phyloP scores from a whole-genome alignment of 192 early-diverging fungal genomes.

The Oehlia diaphana region DNA sequence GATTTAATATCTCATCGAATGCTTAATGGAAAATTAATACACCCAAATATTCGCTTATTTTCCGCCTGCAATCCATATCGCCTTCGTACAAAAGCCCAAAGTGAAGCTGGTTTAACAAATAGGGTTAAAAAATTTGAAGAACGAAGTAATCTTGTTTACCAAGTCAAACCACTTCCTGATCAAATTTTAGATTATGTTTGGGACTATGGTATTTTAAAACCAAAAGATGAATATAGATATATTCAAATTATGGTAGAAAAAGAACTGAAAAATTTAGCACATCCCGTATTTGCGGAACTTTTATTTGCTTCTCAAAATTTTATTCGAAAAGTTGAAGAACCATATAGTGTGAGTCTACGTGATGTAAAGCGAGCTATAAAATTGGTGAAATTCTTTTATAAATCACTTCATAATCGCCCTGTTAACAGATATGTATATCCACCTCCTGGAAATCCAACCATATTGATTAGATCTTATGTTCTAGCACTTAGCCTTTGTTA shows the following conservation, averaged over 20 bases:
- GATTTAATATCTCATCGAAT: background rate
- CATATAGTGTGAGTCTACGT: conserved; percentile 22
- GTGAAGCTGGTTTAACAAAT: background rate
- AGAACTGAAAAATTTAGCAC: background rate
- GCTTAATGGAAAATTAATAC: background rate
- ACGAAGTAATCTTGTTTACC: no score
- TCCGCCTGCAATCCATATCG: background rate
- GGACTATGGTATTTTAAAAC: background rate
- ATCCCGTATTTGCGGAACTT: background rate
- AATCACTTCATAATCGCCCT: background rate
- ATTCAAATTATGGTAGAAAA: background rate
- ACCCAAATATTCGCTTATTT: background rate
- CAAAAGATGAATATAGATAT: background rate
- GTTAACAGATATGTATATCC: background rate
- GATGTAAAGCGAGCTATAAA: conserved; percentile 25
- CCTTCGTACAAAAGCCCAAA: background rate
- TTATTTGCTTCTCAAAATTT: conserved; percentile 26
- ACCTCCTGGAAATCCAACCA: background rate
- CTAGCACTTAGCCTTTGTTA: conserved; percentile 16
- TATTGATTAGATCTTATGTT: background rate
- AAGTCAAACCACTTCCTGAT: no score
- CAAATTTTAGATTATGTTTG: no score
- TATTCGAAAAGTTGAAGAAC: conserved; percentile 22
- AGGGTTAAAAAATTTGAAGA: no score
- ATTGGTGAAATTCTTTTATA: background rate